Percentiles rank a stretch among this genome's conserved stretches.
Evolutionary conservation across 179 eudicot genomes (phyloP).

Genomic region (Silene coronaria): DNA sequence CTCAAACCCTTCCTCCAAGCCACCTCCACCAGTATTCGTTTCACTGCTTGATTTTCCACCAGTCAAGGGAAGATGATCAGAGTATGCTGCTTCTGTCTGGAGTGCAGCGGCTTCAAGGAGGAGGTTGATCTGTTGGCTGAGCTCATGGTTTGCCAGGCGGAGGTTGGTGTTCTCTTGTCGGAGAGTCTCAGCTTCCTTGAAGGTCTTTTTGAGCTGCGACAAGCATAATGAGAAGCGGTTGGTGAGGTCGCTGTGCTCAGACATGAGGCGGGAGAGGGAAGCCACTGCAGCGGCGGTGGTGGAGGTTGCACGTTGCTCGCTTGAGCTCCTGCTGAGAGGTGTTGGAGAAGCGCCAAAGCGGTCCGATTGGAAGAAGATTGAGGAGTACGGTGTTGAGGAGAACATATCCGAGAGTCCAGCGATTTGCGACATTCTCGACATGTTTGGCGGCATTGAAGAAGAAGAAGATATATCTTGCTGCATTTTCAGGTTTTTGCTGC

Average conservation of each 20-base stretch:
- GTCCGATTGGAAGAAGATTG: conserved; percentile 23
- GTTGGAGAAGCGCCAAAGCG: background rate
- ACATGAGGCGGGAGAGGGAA: conserved; percentile 31
- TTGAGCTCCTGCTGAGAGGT: background rate
- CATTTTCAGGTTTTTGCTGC: conserved; percentile 26
- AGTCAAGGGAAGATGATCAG: background rate
- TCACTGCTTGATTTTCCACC: conserved; percentile 22
- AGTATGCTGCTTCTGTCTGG: background rate
- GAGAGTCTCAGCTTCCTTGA: conserved; percentile 56
- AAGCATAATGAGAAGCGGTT: conserved; percentile 49
- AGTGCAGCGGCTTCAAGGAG: conserved; percentile 34
- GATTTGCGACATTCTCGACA: background rate
- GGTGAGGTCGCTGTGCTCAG: conserved; percentile 64
- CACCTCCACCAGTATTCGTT: background rate
- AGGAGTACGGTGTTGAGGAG: conserved; percentile 26
- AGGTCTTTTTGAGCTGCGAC: conserved; percentile 48
- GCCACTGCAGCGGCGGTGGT: conserved; percentile 16
- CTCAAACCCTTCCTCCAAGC: background rate
- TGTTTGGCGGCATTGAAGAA: conserved; percentile 2
- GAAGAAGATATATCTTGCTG: conserved; percentile 22
- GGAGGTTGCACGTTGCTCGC: background rate
- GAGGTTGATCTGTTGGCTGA: conserved; percentile 39
- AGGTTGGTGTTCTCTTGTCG: conserved; percentile 61
- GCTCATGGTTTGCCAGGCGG: conserved; percentile 50
- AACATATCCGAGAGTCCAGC: conserved; percentile 14